Conservation (phyloP, 2,329 filamentous ascomycete species). For the Aspergillus persii region DNA sequence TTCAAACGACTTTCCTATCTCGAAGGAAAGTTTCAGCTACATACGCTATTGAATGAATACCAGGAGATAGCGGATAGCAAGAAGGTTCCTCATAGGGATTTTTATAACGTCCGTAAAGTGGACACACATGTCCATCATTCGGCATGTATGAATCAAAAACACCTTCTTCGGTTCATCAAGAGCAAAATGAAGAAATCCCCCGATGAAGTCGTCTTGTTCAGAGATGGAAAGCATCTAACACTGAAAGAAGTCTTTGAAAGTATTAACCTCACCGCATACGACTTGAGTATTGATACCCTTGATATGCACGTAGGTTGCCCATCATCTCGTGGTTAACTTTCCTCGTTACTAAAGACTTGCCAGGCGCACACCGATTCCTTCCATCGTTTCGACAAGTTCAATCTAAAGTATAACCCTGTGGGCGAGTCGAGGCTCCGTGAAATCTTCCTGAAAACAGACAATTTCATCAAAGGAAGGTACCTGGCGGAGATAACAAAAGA, state of each 20-base stretch:
- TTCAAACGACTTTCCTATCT: slow-evolving; percentile 92
- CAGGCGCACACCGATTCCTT: slow-evolving; percentile 95
- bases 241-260: slow-evolving; percentile 92
- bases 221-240: slow-evolving; percentile 89
- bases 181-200: slow-evolving; percentile 99
- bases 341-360: slow-evolving; percentile 9
- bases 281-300: slow-evolving; percentile 94
- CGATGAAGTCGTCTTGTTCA: slow-evolving; percentile 86
- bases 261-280: slow-evolving; percentile 95
- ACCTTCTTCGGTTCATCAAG: slow-evolving; percentile 96
- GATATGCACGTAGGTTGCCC: slow-evolving; percentile 83
- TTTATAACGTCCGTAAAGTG: slow-evolving; percentile 98
- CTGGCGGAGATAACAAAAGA: slow-evolving; percentile 97
- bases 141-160: slow-evolving; percentile 99
- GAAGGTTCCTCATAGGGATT: slow-evolving; percentile 94
- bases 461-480: slow-evolving; percentile 93
- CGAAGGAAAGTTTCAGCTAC: slow-evolving; percentile 95
- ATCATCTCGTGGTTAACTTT: not conserved
- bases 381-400: slow-evolving; percentile 99
- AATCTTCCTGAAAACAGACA: slow-evolving; percentile 99
- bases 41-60: slow-evolving; percentile 90
- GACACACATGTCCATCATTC: slow-evolving; percentile 99
- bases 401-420: slow-evolving; percentile 96
- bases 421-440: slow-evolving; percentile 92
- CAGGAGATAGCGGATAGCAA: slow-evolving; percentile 98